Conservation (phyloP, 116 monocot species). For the Dioscorea cayenensis region DNA sequence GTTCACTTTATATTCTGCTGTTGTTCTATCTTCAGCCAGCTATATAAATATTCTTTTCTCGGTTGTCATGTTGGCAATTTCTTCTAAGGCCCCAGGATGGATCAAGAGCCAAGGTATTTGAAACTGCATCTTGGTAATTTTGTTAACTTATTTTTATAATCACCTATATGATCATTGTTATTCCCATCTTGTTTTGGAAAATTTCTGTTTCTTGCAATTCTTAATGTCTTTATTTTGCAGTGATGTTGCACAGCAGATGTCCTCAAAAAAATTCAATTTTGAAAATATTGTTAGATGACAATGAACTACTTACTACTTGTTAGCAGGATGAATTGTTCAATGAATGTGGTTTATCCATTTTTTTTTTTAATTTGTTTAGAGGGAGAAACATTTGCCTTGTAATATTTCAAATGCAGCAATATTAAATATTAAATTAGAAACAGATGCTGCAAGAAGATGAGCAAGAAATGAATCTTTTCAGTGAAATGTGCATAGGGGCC, state of each 20-base stretch:
- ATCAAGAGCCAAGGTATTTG: neutral
- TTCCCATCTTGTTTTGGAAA: neutral
- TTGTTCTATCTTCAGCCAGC: neutral
- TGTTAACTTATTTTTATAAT: neutral
- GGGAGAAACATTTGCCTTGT: neutral
- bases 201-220: neutral
- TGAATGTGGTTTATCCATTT: too few species aligned
- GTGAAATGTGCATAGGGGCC: too few species aligned
- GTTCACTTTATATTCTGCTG: neutral
- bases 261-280: neutral
- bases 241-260: neutral
- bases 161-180: neutral
- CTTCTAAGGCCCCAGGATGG: neutral
- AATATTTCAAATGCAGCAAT: neutral
- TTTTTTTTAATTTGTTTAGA: too few species aligned
- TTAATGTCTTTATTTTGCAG: neutral
- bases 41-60: neutral
- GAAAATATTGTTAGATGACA: neutral
- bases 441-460: too few species aligned
- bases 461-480: too few species aligned
- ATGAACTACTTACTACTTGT: neutral
- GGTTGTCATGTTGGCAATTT: neutral
- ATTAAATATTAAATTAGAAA: too few species aligned
- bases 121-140: neutral
- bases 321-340: neutral